Conservation (phyloP, 2,329 filamentous ascomycete genomes). For the Endothia cerciana region DNA sequence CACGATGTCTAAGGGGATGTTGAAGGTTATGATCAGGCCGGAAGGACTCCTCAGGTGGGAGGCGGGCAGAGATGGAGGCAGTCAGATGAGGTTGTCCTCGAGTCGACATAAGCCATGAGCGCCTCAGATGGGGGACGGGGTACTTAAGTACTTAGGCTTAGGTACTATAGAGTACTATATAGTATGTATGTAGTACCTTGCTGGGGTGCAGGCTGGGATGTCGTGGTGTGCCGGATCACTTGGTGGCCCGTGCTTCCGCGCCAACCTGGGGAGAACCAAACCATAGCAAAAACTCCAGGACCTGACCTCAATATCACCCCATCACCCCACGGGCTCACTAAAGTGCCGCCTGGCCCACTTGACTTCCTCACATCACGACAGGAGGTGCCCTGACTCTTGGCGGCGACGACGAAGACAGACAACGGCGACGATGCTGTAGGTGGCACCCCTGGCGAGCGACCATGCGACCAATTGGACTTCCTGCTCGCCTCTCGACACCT, state of each 20-base stretch:
- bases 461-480: constrained; percentile 27
- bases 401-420: neutral
- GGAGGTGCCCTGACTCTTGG: neutral
- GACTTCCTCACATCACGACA: neutral
- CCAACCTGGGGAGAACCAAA: neutral
- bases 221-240: neutral
- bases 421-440: constrained; percentile 7
- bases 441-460: constrained; percentile 14
- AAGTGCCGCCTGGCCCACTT: neutral
- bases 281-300: constrained; percentile 6
- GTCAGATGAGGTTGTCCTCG: neutral
- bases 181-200: neutral
- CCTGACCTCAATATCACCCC: neutral
- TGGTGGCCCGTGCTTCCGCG: neutral
- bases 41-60: neutral
- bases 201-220: neutral
- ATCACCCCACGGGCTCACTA: neutral
- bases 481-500: constrained; percentile 14
- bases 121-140: neutral
- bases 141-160: neutral
- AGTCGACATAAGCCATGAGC: neutral
- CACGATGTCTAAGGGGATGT: neutral
- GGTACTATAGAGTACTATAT: neutral
- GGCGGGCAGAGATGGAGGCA: too few species aligned
- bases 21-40: neutral